Evolutionary conservation across 2,329 filamentous ascomycete genomes (phyloP).

Genomic region (Tetracladium maxilliforme): DNA sequence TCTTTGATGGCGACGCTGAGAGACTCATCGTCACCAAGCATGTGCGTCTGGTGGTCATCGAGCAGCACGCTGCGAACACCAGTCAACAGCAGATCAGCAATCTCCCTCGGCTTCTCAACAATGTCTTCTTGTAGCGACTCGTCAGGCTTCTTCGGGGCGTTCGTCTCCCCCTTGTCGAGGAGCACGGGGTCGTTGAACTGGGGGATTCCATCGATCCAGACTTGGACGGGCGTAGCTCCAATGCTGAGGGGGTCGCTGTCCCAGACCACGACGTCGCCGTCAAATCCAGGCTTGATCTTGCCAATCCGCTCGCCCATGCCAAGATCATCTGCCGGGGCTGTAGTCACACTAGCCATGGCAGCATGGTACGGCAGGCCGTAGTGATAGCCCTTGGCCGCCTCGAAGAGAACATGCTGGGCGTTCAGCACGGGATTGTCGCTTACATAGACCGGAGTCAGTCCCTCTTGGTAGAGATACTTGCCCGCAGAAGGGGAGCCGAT

Average conservation of each 20-base stretch:
- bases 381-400: slow-evolving; percentile 42
- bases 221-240: slow-evolving; percentile 42
- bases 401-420: slow-evolving; percentile 54
- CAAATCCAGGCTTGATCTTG: slow-evolving; percentile 45
- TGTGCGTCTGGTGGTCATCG: slow-evolving; percentile 20
- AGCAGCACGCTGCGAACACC: slow-evolving; percentile 38
- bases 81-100: slow-evolving; percentile 33
- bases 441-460: slow-evolving; percentile 53
- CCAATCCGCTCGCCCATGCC: slow-evolving; percentile 42
- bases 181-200: slow-evolving; percentile 41
- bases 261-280: slow-evolving; percentile 48
- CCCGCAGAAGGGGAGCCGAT: slow-evolving; percentile 50
- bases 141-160: slow-evolving; percentile 22
- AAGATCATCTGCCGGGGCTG: slow-evolving; percentile 40
- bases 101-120: slow-evolving; percentile 21
- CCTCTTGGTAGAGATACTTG: slow-evolving; percentile 49
- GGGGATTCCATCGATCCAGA: slow-evolving; percentile 46
- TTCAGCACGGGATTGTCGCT: slow-evolving; percentile 58
- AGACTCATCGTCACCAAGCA: slow-evolving; percentile 9
- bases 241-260: slow-evolving; percentile 46
- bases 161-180: slow-evolving; percentile 32
- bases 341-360: slow-evolving; percentile 41
- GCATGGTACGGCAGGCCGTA: slow-evolving; percentile 47
- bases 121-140: slow-evolving; percentile 20
- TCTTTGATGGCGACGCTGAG: slow-evolving; percentile 34